Base-by-base conservation (phyloP, 2,329 filamentous ascomycete species). In the Elsinoe arachidis region DNA sequence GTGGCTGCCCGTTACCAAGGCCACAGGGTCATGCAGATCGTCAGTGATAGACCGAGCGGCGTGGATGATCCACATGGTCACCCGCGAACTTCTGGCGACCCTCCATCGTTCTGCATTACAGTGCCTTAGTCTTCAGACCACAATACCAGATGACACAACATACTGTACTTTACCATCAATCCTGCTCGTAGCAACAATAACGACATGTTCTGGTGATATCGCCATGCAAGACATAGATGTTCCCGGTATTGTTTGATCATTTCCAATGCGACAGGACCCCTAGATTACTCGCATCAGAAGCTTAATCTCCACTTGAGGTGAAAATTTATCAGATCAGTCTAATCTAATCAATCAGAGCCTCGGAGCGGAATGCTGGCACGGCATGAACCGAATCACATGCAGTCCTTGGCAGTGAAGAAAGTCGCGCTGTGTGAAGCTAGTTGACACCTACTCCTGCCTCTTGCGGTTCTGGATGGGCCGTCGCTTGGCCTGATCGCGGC, bases 291-390 rank as follows among this genome's bases (percentile, higher is more conserved):
- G 33, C 9, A 26, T 21, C 15, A 6, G 6, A 52, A 38, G 19
- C 35, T 53, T 10, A 19, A 26, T 14, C 11, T 39, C 49, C 49
- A 53, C 49, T 53, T 38, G 19, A 39, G 6, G 49, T 26, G 49
- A 26, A 38, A 39, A 39, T 39, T 26, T 39, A 53, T 53, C 49
- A 53, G 34, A 39, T 53, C 41, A 35, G 34, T 53, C 49, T 53
- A 53, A 53, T 53, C 49, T 53, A 39, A 53, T 53, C 49, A 53
- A 53, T 39, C 49, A 35, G 12, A 11, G 23, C 3, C 15, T n/a
- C n/a, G 46, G 19, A 23, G 19, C 5, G 14, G 19, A 3, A 30
- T 30, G 15, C 34, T 38, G 49, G 49, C 26, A 37, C 30, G 47
- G 7, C 6, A 5, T 7, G 2, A 10, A 4, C 12, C 19, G 38